These are phyloP conservation scores for Poronia punctata DNA, from an alignment of 495 filamentous ascomycete species.

Conservation along the genomic window DNA sequence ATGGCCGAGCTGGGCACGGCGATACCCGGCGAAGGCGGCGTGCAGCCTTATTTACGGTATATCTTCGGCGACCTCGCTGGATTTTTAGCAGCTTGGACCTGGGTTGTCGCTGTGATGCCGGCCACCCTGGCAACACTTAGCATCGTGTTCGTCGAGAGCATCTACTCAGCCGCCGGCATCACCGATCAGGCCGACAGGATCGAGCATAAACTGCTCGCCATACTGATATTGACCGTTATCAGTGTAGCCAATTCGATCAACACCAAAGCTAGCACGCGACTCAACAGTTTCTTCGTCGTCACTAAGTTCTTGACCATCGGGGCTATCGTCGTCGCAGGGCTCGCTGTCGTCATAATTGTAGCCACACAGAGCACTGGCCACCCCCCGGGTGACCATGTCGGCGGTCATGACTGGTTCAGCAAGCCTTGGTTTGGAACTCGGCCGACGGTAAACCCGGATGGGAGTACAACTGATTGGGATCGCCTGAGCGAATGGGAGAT, in stretches of 20 bases:
- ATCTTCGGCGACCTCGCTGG: slow-evolving; percentile 50
- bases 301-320: slow-evolving; percentile 44
- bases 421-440: slow-evolving; percentile 44
- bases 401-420: slow-evolving; percentile 45
- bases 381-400: slow-evolving; percentile 26
- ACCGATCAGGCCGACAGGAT: slow-evolving; percentile 34
- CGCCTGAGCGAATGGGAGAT: slow-evolving; percentile 39
- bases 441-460: slow-evolving; percentile 37
- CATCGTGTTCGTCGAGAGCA: slow-evolving; percentile 53
- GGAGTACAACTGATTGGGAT: slow-evolving; percentile 43
- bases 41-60: slow-evolving; percentile 49
- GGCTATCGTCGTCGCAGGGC: slow-evolving; percentile 39
- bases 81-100: slow-evolving; percentile 51
- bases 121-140: slow-evolving; percentile 50
- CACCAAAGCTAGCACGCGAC: slow-evolving; percentile 45
- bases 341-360: slow-evolving; percentile 38
- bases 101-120: slow-evolving; percentile 53
- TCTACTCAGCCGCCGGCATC: slow-evolving; percentile 41
- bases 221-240: slow-evolving; percentile 38
- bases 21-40: slow-evolving; percentile 44
- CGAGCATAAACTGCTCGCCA: slow-evolving; percentile 42
- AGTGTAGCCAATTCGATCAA: slow-evolving; percentile 48
- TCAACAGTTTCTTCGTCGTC: slow-evolving; percentile 48
- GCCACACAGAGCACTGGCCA: slow-evolving; percentile 18
- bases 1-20: slow-evolving; percentile 50